phyloP scores from a whole-genome alignment of 2,329 filamentous ascomycete genomes.

The Pseudogymnoascus sp. region DNA sequence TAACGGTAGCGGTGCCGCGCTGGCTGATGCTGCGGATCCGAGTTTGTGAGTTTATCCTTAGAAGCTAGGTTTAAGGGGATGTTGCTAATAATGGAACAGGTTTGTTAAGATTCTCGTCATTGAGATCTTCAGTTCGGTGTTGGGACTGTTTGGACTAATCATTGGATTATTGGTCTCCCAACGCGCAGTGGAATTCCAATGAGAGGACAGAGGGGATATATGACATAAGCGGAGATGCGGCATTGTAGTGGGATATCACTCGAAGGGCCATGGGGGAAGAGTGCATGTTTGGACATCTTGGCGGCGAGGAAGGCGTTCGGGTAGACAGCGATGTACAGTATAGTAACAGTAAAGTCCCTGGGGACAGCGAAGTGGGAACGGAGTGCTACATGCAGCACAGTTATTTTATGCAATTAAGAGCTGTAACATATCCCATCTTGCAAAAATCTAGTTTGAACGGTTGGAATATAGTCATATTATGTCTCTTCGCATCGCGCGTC shows the following conservation, averaged over 20 bases:
- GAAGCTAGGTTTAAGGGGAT: slow-evolving; percentile 9
- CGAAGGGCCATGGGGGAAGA: background rate
- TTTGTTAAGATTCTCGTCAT: slow-evolving; percentile 99
- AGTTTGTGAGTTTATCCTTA: slow-evolving; percentile 58
- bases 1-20: slow-evolving; percentile 91
- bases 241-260: background rate
- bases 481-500: slow-evolving; percentile 4
- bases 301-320: slow-evolving; percentile 4
- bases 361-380: background rate
- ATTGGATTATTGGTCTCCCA: slow-evolving; percentile 81
- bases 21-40: slow-evolving; percentile 90
- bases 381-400: background rate
- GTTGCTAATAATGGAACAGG: slow-evolving; percentile 38
- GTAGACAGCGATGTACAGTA: slow-evolving; percentile 8
- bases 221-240: background rate
- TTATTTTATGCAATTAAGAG: slow-evolving; percentile 7
- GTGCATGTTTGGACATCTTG: slow-evolving; percentile 7
- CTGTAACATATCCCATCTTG: background rate
- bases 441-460: background rate
- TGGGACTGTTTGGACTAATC: slow-evolving; percentile 93
- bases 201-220: background rate
- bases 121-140: slow-evolving; percentile 97
- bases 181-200: slow-evolving; percentile 67
- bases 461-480: slow-evolving; percentile 7
- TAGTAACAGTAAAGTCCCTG: slow-evolving; percentile 4